Percentiles rank a stretch among this genome's conserved stretches.
These are phyloP conservation scores for Favolaschia claudopus DNA, from an alignment of 768 basidiomycete genomes.

Conservation along the genomic window DNA sequence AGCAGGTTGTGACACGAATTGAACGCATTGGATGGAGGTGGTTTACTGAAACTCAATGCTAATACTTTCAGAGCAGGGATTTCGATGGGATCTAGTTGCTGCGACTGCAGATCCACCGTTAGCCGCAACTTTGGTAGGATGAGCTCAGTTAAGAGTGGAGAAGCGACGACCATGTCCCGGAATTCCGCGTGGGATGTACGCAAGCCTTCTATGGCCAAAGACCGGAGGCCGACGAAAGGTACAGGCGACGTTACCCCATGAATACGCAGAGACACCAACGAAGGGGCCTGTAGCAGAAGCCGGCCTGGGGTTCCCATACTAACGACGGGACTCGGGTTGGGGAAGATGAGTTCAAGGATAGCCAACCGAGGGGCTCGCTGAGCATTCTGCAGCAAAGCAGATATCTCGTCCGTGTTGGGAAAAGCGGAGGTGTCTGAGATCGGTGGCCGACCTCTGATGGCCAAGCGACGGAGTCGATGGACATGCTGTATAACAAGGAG, in stretches of 20 bases:
- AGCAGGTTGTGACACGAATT: conserved; percentile 19
- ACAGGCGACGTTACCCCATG: conserved; percentile 24
- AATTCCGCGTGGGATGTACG: conserved; percentile 17
- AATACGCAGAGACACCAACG: conserved; percentile 15
- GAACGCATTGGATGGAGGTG: conserved; percentile 18
- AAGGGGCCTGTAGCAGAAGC: conserved; percentile 20
- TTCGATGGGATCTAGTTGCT: conserved; percentile 12
- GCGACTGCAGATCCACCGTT: conserved; percentile 13
- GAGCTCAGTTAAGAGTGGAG: conserved; percentile 20
- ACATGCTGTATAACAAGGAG: conserved; percentile 22
- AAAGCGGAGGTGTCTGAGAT: neutral
- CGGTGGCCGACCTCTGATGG: too few relatives aligned
- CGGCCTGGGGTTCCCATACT: conserved; percentile 7
- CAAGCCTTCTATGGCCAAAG: conserved; percentile 21
- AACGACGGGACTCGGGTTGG: neutral
- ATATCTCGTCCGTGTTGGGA: conserved; percentile 16
- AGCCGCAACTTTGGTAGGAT: conserved; percentile 22
- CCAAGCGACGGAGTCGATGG: conserved; percentile 14
- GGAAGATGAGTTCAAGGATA: conserved; percentile 13
- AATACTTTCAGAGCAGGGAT: conserved; percentile 22
- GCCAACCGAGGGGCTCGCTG: conserved; percentile 18
- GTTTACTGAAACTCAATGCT: conserved; percentile 21
- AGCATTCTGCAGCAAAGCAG: conserved; percentile 23
- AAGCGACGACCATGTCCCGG: conserved; percentile 19
- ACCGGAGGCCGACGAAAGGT: conserved; percentile 22